A percentile compares a stretch with the other conserved stretches of the same genome.
phyloP scores from a whole-genome alignment of 169 alveolate genomes.

The Plasmodium coatneyi region DNA sequence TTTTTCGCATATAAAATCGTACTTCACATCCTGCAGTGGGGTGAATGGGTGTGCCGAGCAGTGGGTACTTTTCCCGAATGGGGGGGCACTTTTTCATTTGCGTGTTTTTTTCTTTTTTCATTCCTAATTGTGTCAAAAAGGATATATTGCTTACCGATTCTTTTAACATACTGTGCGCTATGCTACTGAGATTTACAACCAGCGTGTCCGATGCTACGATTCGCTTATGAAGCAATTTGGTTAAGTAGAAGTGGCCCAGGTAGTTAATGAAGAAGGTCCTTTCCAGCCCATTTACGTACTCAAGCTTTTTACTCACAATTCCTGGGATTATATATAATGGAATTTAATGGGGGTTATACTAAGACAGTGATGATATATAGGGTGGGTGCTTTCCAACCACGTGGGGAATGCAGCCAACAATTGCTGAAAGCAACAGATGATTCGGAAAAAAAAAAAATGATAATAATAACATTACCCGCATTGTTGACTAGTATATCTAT shows the following conservation, averaged over 20 bases:
- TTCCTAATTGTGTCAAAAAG: neutral
- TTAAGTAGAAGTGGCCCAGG: conserved; percentile 65
- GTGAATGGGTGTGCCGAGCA: neutral
- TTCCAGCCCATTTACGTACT: conserved; percentile 46
- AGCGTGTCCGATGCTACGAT: conserved; percentile 38
- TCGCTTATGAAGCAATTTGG: conserved; percentile 19
- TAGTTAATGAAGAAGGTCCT: conserved; percentile 51
- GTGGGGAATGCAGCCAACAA: neutral
- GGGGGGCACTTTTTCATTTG: neutral
- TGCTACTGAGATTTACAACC: conserved; percentile 55
- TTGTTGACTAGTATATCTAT: conserved; percentile 65
- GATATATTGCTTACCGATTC: conserved; percentile 24
- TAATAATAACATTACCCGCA: conserved; percentile 28
- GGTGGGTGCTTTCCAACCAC: neutral
- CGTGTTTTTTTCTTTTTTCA: neutral
- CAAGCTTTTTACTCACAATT: conserved; percentile 18
- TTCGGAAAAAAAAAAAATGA: neutral
- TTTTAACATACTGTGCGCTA: conserved; percentile 28
- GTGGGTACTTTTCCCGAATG: neutral
- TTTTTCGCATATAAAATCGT: conserved; percentile 25
- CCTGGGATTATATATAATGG: conserved; percentile 9
- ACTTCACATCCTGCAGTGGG: conserved; percentile 43
- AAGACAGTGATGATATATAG: neutral
- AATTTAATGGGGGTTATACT: neutral
- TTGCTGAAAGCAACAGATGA: neutral